Conservation (phyloP, 2,329 filamentous ascomycete genomes). For the Xylaria arbuscula region DNA sequence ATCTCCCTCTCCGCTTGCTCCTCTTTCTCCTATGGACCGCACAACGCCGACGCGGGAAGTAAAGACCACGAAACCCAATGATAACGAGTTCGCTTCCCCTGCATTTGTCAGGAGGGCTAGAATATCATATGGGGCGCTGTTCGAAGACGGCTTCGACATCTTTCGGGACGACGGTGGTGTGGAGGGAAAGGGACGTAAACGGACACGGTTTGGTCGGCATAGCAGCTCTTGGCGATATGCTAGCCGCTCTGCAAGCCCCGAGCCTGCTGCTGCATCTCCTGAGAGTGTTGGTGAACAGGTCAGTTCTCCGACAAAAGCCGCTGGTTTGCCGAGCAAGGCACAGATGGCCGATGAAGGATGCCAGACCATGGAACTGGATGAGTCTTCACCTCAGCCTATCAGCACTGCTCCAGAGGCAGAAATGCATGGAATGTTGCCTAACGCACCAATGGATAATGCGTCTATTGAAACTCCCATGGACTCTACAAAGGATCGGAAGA, state of each 20-base stretch:
- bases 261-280: constrained; percentile 50
- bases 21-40: constrained; percentile 17
- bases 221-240: constrained; percentile 79
- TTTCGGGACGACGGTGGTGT: constrained; percentile 76
- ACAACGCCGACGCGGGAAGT: constrained; percentile 50
- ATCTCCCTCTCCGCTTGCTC: constrained; percentile 9
- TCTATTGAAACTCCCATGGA: not conserved
- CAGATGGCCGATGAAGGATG: constrained; percentile 54
- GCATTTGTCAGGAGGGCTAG: constrained; percentile 80
- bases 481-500: not conserved
- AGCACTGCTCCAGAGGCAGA: constrained; percentile 26
- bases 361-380: constrained; percentile 54
- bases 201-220: constrained; percentile 73
- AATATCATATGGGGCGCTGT: constrained; percentile 74
- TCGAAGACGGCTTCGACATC: constrained; percentile 72
- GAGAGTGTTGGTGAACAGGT: constrained; percentile 34
- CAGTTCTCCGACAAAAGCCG: constrained; percentile 39
- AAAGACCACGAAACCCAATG: constrained; percentile 52
- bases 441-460: not conserved
- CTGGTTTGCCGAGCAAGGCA: constrained; percentile 39
- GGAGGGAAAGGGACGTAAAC: constrained; percentile 73
- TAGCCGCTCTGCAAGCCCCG: constrained; percentile 77
- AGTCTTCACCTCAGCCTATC: constrained; percentile 33
- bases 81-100: constrained; percentile 76
- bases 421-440: not conserved